A percentile compares a stretch with the other conserved stretches of the same genome.
Evolutionary conservation across 257 asterid genomes (phyloP).

Genomic region (Ehretia macrophylla): DNA sequence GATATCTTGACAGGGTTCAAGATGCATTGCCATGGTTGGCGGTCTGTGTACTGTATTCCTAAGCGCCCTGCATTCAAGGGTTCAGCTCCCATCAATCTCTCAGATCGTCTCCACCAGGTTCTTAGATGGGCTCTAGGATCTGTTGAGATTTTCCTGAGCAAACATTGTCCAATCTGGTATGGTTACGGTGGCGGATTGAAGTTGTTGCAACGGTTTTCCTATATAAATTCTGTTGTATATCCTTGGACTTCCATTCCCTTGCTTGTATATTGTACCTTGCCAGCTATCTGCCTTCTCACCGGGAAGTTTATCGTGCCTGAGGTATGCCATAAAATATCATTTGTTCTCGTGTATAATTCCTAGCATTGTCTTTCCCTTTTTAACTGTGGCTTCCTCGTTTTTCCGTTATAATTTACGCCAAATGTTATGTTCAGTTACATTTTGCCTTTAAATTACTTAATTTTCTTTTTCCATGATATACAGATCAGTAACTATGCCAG

Average conservation of each 20-base stretch:
- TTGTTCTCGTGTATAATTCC: slow-evolving; percentile 1
- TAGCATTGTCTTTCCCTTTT: not conserved
- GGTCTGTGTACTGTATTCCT: slow-evolving; percentile 90
- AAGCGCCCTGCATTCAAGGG: slow-evolving; percentile 83
- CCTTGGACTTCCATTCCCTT: slow-evolving; percentile 89
- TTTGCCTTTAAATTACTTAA: not conserved
- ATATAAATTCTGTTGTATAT: slow-evolving; percentile 83
- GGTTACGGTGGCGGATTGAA: slow-evolving; percentile 92
- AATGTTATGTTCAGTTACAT: not conserved
- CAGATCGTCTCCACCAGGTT: slow-evolving; percentile 94
- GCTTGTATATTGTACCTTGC: slow-evolving; percentile 81
- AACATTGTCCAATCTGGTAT: slow-evolving; percentile 90
- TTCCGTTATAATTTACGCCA: not conserved
- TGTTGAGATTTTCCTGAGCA: slow-evolving; percentile 86
- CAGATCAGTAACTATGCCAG: slow-evolving; percentile 93
- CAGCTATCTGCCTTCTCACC: slow-evolving; percentile 90
- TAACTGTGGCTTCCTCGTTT: not conserved
- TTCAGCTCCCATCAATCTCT: slow-evolving; percentile 82
- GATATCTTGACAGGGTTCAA: slow-evolving; percentile 93
- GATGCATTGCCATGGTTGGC: slow-evolving; percentile 98
- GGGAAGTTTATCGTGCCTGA: slow-evolving; percentile 90
- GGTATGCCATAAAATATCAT: slow-evolving; percentile 31
- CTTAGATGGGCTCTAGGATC: slow-evolving; percentile 98
- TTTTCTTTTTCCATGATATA: not conserved
- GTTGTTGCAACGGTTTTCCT: slow-evolving; percentile 70